phyloP scores from a whole-genome alignment of 345 rosid genomes.

The Lepidium didymum region DNA sequence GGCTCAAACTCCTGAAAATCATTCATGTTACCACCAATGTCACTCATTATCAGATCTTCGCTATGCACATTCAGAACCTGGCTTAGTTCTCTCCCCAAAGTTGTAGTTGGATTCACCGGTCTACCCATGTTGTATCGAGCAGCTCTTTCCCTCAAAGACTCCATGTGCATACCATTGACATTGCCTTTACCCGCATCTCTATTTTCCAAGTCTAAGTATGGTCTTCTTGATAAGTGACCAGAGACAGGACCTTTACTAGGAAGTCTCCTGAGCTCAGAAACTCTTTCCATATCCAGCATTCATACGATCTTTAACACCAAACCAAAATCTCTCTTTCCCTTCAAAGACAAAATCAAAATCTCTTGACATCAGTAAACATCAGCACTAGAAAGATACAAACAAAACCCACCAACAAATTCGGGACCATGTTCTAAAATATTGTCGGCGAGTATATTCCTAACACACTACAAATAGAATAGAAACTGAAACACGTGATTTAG shows the following conservation, averaged over 20 bases:
- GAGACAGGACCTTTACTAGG: constrained; percentile 45
- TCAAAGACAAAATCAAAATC: constrained; percentile 2
- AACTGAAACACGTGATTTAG: not conserved
- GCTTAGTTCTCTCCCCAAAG: constrained; percentile 33
- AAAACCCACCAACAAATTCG: not conserved
- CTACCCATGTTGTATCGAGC: constrained; percentile 15
- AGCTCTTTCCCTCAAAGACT: constrained; percentile 25
- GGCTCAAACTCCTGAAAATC: constrained; percentile 34
- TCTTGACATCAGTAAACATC: not conserved
- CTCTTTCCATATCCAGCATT: constrained; percentile 53
- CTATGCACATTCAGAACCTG: constrained; percentile 38
- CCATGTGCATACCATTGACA: constrained; percentile 2
- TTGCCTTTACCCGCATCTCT: not conserved
- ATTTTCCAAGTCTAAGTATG: constrained; percentile 13
- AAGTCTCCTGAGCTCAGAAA: constrained; percentile 46
- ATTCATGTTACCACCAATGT: constrained; percentile 22
- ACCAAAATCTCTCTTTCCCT: not conserved
- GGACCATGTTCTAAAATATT: constrained; percentile 6
- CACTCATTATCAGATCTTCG: constrained; percentile 46
- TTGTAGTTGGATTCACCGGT: constrained; percentile 17
- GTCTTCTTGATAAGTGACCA: constrained; percentile 35
- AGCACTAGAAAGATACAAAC: constrained; percentile 7
- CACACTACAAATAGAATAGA: not conserved
- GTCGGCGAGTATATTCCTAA: not conserved
- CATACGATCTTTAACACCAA: constrained; percentile 35